phyloP scores from a whole-genome alignment of 108 stramenopile species.

The Skeletonema menzelii region DNA sequence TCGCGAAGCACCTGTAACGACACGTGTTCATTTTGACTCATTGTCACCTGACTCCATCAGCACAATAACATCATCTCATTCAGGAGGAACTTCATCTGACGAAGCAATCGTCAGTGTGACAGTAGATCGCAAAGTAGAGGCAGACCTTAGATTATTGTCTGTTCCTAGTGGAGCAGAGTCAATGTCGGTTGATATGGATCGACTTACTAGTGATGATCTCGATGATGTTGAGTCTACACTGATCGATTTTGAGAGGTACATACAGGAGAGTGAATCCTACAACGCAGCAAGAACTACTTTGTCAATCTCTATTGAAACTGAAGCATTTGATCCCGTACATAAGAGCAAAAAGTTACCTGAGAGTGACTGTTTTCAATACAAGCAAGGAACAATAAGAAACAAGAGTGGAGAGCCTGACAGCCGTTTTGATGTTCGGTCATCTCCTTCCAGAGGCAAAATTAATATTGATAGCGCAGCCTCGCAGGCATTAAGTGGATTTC shows the following conservation, averaged over 20 bases:
- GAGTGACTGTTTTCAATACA: conserved; percentile 33
- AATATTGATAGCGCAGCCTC: conserved; percentile 73
- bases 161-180: neutral
- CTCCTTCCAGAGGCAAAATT: conserved; percentile 65
- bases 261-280: conserved; percentile 7
- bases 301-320: conserved; percentile 35
- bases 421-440: conserved; percentile 68
- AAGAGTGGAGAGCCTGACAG: conserved; percentile 86
- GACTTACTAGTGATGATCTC: conserved; percentile 18
- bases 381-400: conserved; percentile 73
- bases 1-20: conserved; percentile 32
- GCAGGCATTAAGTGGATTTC: conserved; percentile 79
- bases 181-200: conserved; percentile 26
- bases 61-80: conserved; percentile 53
- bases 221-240: conserved; percentile 30
- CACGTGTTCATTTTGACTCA: conserved; percentile 77
- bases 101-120: conserved; percentile 77
- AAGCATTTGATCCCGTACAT: conserved; percentile 27
- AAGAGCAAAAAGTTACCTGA: conserved; percentile 4
- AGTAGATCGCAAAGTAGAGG: conserved; percentile 84
- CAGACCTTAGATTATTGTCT: conserved; percentile 70
- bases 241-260: conserved; percentile 48
- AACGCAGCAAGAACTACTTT: conserved; percentile 8
- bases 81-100: conserved; percentile 22
- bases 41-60: conserved; percentile 73